A percentile compares a stretch with the other conserved stretches of the same genome.
Evolutionary conservation across 441 rosid species (phyloP).

Genomic region (Populus hybrid): DNA sequence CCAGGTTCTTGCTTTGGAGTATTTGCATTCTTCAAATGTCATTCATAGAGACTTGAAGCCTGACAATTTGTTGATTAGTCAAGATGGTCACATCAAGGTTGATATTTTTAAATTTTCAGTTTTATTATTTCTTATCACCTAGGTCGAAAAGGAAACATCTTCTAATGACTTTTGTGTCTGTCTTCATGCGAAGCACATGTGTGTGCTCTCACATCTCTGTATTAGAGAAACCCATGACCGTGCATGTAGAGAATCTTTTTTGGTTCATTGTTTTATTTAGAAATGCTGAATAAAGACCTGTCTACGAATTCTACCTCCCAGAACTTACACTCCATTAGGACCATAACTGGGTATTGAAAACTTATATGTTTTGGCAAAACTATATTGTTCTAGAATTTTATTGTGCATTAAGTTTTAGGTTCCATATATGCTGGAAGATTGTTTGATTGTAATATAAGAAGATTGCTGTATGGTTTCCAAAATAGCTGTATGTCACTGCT

Average conservation of each 20-base stretch:
- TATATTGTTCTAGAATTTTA: background rate
- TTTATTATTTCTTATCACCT: background rate
- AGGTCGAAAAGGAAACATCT: background rate
- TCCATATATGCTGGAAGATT: background rate
- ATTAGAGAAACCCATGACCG: background rate
- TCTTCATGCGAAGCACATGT: background rate
- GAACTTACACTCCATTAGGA: background rate
- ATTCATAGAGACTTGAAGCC: constrained; percentile 99
- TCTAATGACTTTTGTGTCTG: background rate
- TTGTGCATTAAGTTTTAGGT: background rate
- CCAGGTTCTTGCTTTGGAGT: constrained; percentile 99
- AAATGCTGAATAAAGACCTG: background rate
- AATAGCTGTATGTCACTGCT: background rate
- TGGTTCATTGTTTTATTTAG: background rate
- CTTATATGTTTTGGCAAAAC: background rate
- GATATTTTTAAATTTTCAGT: constrained; percentile 11
- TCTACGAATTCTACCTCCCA: background rate
- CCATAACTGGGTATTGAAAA: background rate
- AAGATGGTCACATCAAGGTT: constrained; percentile 99
- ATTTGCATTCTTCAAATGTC: constrained; percentile 89
- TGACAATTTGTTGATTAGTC: constrained; percentile 95
- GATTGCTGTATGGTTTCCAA: background rate
- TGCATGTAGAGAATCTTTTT: background rate
- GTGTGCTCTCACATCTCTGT: background rate
- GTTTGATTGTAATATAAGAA: too few species aligned